Evolutionary conservation across 345 rosid species (phyloP), one percentile per base, ranked within the genome.

Genomic region (Kandelia obovata): DNA sequence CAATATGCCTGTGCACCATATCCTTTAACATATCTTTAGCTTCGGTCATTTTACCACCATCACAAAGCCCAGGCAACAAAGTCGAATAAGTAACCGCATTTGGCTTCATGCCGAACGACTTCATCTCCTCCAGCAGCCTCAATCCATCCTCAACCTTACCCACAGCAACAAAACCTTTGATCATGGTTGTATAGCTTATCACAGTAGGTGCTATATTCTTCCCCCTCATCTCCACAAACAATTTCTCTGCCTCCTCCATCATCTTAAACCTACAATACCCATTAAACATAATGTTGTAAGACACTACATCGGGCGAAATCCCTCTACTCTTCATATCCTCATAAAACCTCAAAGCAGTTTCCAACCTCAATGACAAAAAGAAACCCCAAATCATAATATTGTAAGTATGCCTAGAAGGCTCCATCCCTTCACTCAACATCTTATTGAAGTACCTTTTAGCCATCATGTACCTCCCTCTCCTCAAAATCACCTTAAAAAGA

Each of bases 401-500:
- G 58, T 89, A 93, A 37, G 97, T 93, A 49, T 89, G 96, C 64
- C 85, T 66, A 21, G 89, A 71, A 0, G 97, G 98, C 76, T 84
- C 91, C 30, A 91, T 77, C 72, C 98, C 94, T 72, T 89, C 96
- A 69, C 70, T 73, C 30, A 87, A 19, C 98, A 93, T 91, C 76
- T 77, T 83, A 67, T 91, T 93, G 61, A 91, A 93, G 55, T 78
- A 85, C 78, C 97, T 81, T 70, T 93, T 89, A 11, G 94, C 97
- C 98, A 93, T 93, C 97, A 89, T 86, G 75, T 91, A 89, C 62
- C 97, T 56, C 11, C 98, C 94, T 20, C 89, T 85, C 79, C 92
- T 85, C 62, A 93, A 26, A 43, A 93, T 93, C 63, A 86, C 92
- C 81, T 91, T 91, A 63, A 91, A 93, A 71, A 91, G 62, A 53